These are phyloP conservation scores for Dacryopinax primogenitus DNA, from an alignment of 768 basidiomycete genomes.

Conservation along the genomic window DNA sequence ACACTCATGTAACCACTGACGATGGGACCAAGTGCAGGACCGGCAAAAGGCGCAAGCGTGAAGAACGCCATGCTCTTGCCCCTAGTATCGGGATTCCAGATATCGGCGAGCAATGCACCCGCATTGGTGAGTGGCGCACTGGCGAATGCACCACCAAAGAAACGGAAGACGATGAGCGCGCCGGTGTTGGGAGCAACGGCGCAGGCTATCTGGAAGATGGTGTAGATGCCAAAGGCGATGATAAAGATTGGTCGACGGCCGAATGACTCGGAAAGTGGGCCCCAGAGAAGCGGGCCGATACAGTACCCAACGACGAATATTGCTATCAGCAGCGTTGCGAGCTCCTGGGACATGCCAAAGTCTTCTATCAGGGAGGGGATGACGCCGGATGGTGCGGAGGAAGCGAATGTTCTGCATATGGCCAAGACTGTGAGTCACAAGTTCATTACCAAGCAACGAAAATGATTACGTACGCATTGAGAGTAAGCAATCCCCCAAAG, in stretches of 20 bases:
- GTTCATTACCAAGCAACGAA: background rate
- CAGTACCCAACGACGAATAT: slow-evolving; percentile 20
- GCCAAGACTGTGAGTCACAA: background rate
- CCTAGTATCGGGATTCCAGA: slow-evolving; percentile 20
- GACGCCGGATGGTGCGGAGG: slow-evolving; percentile 16
- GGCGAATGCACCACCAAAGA: slow-evolving; percentile 21
- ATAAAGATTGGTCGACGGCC: slow-evolving; percentile 30
- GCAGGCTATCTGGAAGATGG: slow-evolving; percentile 23
- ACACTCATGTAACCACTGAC: slow-evolving; percentile 19
- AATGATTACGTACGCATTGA: slow-evolving; percentile 16
- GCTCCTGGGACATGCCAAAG: slow-evolving; percentile 9
- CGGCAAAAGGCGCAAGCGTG: slow-evolving; percentile 17
- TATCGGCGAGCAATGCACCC: slow-evolving; percentile 21
- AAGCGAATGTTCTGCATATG: slow-evolving; percentile 18
- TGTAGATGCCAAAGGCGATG: slow-evolving; percentile 26
- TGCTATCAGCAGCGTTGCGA: slow-evolving; percentile 14
- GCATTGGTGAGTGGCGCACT: slow-evolving; percentile 19
- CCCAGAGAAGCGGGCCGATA: slow-evolving; percentile 28
- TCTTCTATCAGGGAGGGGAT: slow-evolving; percentile 14
- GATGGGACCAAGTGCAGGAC: slow-evolving; percentile 22
- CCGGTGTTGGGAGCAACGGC: slow-evolving; percentile 27
- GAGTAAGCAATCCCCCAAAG: background rate
- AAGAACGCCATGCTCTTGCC: slow-evolving; percentile 20
- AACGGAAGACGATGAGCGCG: slow-evolving; percentile 19
- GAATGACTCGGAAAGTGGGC: slow-evolving; percentile 25